Conservation (phyloP, 2,329 filamentous ascomycete species). For the Xylaria sp. region DNA sequence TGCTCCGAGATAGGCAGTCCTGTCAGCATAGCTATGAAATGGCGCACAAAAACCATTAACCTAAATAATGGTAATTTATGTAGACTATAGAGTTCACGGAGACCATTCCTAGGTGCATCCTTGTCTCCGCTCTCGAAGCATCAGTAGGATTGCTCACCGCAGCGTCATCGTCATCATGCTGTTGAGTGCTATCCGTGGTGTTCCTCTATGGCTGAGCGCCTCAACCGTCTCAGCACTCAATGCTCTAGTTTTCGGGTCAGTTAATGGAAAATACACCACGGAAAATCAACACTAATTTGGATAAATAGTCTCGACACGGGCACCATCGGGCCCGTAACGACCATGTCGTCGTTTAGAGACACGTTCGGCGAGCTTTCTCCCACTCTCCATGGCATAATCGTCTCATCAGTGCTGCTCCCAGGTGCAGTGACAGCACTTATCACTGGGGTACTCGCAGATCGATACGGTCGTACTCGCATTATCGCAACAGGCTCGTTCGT, state of each 20-base stretch:
- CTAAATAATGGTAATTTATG: too few relatives aligned
- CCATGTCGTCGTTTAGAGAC: conserved; percentile 58
- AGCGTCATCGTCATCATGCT: background rate
- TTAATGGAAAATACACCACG: background rate
- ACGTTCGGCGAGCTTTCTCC: conserved; percentile 60
- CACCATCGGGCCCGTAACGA: conserved; percentile 62
- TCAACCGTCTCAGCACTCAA: conserved; percentile 21
- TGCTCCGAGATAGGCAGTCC: too few relatives aligned
- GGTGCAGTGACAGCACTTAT: conserved; percentile 65
- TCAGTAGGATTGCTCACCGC: background rate
- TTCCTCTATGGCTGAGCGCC: conserved; percentile 24
- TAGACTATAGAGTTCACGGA: too few relatives aligned
- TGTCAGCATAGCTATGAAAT: too few relatives aligned
- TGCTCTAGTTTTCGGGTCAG: conserved; percentile 30
- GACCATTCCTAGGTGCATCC: too few relatives aligned
- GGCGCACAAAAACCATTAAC: too few relatives aligned
- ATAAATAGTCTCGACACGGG: conserved; percentile 18
- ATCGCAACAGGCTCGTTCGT: conserved; percentile 59
- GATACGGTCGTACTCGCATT: conserved; percentile 56
- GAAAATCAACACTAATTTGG: background rate
- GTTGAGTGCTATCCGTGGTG: conserved; percentile 2
- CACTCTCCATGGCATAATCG: conserved; percentile 62
- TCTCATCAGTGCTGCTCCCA: conserved; percentile 64
- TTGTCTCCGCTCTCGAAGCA: background rate
- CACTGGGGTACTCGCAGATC: conserved; percentile 59